These are phyloP conservation scores for Verticillium tricorpus DNA, from an alignment of 2,329 filamentous ascomycete species.

Conservation along the genomic window DNA sequence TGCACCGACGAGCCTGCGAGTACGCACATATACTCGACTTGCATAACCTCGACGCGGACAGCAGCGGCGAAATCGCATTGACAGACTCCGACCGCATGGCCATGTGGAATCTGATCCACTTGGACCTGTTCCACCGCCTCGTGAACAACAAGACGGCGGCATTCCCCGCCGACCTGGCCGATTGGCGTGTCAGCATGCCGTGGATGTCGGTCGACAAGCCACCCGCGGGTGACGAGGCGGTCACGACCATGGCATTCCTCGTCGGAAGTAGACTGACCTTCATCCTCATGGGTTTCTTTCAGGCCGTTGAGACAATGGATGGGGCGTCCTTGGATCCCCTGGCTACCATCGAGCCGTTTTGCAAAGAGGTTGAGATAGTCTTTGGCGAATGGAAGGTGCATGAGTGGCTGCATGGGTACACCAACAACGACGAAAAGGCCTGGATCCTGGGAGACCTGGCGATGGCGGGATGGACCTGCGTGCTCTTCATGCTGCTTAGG, in stretches of 20 bases:
- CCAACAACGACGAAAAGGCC: no score
- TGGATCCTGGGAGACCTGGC: no score
- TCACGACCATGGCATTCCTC: not conserved
- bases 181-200: not conserved
- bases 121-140: not conserved
- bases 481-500: no score
- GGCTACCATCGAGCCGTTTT: no score
- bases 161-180: not conserved
- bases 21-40: not conserved
- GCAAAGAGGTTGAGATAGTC: no score
- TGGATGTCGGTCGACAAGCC: not conserved
- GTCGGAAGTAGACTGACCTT: not conserved
- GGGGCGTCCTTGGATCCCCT: no score
- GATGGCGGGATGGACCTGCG: no score
- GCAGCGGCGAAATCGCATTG: not conserved
- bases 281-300: not conserved
- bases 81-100: conserved; percentile 11
- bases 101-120: not conserved
- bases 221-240: not conserved
- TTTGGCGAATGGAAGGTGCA: no score
- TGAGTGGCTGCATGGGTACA: no score
- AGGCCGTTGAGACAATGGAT: no score
- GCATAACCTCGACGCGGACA: not conserved
- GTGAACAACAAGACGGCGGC: not conserved
- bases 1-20: not conserved